Base-by-base conservation (phyloP, 2,329 filamentous ascomycete genomes). In the Fusarium scirpi region DNA sequence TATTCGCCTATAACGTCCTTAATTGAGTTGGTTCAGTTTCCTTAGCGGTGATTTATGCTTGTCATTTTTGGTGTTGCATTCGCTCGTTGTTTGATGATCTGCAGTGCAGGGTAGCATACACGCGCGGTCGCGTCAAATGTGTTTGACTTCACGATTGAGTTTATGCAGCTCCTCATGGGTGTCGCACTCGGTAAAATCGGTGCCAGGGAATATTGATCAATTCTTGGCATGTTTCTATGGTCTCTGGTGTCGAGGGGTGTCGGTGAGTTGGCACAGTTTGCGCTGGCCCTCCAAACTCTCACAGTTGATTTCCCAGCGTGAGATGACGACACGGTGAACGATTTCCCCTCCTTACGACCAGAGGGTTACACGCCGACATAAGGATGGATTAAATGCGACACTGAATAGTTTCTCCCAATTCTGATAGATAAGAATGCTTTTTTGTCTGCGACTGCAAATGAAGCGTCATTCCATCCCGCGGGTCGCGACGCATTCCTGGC, bases 201-300 rank as follows among this genome's bases (percentile, higher is more conserved):
- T 38, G 10, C n/a, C 34, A 38, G 34, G 16, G 10, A 38, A 3
- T 11, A 6, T 38, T 4, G 3, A 6, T 4, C 9, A 38, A n/a
- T n/a, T 11, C 6, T n/a, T 38, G 5, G 5, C 16, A 6, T n/a
- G 5, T 18, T 4, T 1, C 1, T n/a, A 18, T 18, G 5, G 5
- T n/a, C 1, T 1, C 18, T 38, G 18, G 34, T 18, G 16, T 11
- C 11, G 3, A 38, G 10, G 34, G 34, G 10, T 6, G 18, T 38
- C 5, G 30, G 13, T 15, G 5, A n/a, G 5, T 38, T 18, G 34
- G 34, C 18, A n/a, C n/a, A n/a, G n/a, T n/a, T n/a, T n/a, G n/a
- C n/a, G n/a, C n/a, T n/a, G n/a, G n/a, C n/a, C n/a, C n/a, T n/a
- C n/a, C n/a, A n/a, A n/a, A n/a, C n/a, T n/a, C n/a, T n/a, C n/a